phyloP scores from a whole-genome alignment of 208 protist genomes.

The Crithidia brevicula region DNA sequence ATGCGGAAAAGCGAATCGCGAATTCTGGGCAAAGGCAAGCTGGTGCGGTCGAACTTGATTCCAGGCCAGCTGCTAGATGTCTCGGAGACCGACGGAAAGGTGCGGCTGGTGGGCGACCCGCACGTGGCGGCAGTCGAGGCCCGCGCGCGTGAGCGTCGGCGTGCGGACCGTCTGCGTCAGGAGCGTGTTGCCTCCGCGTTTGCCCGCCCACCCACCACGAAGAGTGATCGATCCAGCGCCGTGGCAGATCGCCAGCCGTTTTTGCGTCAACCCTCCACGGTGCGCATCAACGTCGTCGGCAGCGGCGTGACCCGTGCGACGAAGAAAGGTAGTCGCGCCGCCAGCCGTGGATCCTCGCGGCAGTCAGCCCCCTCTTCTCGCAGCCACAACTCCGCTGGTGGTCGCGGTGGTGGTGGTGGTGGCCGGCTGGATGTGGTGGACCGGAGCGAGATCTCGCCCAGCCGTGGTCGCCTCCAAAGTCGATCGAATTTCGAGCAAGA shows the following conservation, averaged over 20 bases:
- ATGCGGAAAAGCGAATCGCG: neutral
- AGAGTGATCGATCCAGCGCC: neutral
- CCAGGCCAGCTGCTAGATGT: conserved; percentile 37
- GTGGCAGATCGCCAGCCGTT: neutral
- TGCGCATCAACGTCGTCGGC: conserved; percentile 1
- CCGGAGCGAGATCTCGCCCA: neutral
- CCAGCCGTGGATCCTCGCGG: neutral
- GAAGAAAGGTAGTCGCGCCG: neutral
- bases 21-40: neutral
- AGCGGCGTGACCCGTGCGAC: neutral
- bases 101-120: conserved; percentile 52
- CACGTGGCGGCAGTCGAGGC: conserved; percentile 48
- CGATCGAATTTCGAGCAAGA: conserved; percentile 11
- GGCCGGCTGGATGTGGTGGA: too few species aligned
- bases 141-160: conserved; percentile 41
- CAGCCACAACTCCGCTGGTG: neutral
- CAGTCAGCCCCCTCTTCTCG: neutral
- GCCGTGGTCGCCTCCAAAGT: neutral
- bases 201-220: neutral
- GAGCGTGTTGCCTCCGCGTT: conserved; percentile 6
- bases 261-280: conserved; percentile 4
- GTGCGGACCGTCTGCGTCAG: conserved; percentile 31
- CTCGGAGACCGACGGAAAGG: conserved; percentile 29
- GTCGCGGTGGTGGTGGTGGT: neutral
- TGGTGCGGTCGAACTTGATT: conserved; percentile 42